A percentile compares a stretch with the other conserved stretches of the same genome.
phyloP scores from a whole-genome alignment of 2,329 filamentous ascomycete genomes.

The Coccinonectria pachysandricola region DNA sequence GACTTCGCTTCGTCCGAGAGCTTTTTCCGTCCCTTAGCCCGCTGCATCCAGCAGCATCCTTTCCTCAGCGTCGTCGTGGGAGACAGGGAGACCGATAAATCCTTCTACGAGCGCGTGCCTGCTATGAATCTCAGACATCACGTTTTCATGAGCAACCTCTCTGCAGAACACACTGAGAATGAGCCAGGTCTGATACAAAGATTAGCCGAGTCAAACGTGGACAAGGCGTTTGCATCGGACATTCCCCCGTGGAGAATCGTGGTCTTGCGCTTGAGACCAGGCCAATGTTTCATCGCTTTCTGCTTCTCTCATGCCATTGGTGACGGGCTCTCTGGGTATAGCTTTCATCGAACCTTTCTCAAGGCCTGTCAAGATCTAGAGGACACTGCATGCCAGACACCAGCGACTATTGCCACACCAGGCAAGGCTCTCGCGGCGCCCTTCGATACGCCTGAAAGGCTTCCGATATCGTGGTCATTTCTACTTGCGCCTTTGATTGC shows the following conservation, averaged over 20 bases:
- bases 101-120: slow-evolving; percentile 11
- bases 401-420: slow-evolving; percentile 2
- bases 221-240: slow-evolving; percentile 7
- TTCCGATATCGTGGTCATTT: slow-evolving; percentile 15
- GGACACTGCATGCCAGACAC: no score
- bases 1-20: slow-evolving; percentile 3
- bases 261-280: slow-evolving; percentile 5
- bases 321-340: slow-evolving; percentile 11
- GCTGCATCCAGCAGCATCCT: slow-evolving; percentile 11
- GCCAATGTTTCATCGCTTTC: slow-evolving; percentile 12
- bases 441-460: slow-evolving; percentile 14
- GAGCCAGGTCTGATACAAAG: slow-evolving; percentile 6
- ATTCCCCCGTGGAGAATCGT: slow-evolving; percentile 16
- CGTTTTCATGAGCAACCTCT: slow-evolving; percentile 2
- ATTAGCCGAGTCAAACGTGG: slow-evolving; percentile 7
- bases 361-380: slow-evolving; percentile 2
- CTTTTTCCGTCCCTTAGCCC: slow-evolving; percentile 9
- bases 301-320: slow-evolving; percentile 15
- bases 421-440: slow-evolving; percentile 6
- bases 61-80: slow-evolving; percentile 12
- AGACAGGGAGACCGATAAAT: slow-evolving; percentile 11
- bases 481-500: slow-evolving; percentile 11
- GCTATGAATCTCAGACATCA: slow-evolving; percentile 11
- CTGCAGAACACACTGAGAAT: slow-evolving; percentile 3
- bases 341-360: slow-evolving; percentile 15